Percentiles rank a stretch among this genome's conserved stretches.
Conservation (phyloP, 2,329 filamentous ascomycete genomes). For the Botrytis elliptica region DNA sequence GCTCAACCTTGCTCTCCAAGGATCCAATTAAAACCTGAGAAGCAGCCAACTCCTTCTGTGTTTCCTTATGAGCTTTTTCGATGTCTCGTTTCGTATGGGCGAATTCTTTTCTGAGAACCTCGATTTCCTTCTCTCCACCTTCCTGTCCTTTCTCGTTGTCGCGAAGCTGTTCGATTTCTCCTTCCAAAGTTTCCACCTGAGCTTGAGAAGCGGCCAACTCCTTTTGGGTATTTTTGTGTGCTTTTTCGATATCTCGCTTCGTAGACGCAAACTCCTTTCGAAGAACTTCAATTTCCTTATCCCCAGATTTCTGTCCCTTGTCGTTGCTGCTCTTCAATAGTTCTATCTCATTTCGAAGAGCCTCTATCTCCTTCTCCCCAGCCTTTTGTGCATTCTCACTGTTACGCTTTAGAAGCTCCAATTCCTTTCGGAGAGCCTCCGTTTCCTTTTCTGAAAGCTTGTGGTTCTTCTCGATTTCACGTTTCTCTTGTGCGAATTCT, state of each 20-base stretch:
- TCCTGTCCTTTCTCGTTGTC: slow-evolving; percentile 45
- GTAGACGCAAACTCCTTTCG: slow-evolving; percentile 40
- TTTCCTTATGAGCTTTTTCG: slow-evolving; percentile 30
- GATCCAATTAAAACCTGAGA: slow-evolving; percentile 65
- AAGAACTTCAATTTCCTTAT: slow-evolving; percentile 42
- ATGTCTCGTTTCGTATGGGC: slow-evolving; percentile 38
- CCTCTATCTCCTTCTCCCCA: slow-evolving; percentile 38
- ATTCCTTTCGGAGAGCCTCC: slow-evolving; percentile 35
- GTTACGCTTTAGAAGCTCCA: slow-evolving; percentile 42
- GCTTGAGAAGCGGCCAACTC: slow-evolving; percentile 49
- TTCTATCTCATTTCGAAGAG: slow-evolving; percentile 37
- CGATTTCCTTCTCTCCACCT: slow-evolving; percentile 47
- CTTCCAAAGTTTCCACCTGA: slow-evolving; percentile 56
- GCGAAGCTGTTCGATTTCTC: slow-evolving; percentile 25
- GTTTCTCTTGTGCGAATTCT: slow-evolving; percentile 40
- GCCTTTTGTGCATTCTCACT: slow-evolving; percentile 45
- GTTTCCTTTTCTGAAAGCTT: slow-evolving; percentile 33
- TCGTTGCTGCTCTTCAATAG: slow-evolving; percentile 44
- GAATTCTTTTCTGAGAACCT: slow-evolving; percentile 41
- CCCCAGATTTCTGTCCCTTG: slow-evolving; percentile 51
- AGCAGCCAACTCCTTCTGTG: slow-evolving; percentile 36
- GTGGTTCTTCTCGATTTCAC: slow-evolving; percentile 32
- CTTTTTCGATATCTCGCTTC: slow-evolving; percentile 36
- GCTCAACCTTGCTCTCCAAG: slow-evolving; percentile 37
- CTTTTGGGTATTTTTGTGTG: slow-evolving; percentile 33